Evolutionary conservation across 1,284 basidiomycete species (phyloP), one percentile per base, ranked within the genome.

Genomic region (Phlebopus sp.): DNA sequence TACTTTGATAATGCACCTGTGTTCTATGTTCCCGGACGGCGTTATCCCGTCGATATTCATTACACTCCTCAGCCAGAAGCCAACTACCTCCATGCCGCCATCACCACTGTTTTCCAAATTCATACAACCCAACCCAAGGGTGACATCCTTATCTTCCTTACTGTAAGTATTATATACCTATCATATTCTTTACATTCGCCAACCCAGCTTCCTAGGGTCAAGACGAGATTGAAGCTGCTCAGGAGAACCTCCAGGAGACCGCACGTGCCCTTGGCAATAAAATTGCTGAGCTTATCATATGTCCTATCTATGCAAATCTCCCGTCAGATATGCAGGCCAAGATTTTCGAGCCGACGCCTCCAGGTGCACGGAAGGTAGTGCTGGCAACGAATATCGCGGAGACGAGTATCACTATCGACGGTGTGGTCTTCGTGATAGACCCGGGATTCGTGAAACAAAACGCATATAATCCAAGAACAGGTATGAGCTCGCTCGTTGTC

Each of bases 251-350:
- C 38, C 87, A 92, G 64, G 96, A 99, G 71, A 99, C 97, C 1
- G 88, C 93, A 35, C 84, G 92, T 25, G 90, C 96, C 0, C 74
- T 99, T 0, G 96, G 96, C 17, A 97, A 97, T 73, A 97, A 97
- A 72, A 90, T 99, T 36, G 82, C 85, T 7, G 97, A 99, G 63
- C 78, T 99, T 45, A 86, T 99, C 49, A 81, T 99, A 44, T 97
- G 94, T 63, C 97, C 97, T 0, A 98, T 99, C 57, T 99, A 99
- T 64, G 95, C 97, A 53, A 98, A 97, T 65, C 71, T 99, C 29
- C 97, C 97, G 1, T 95, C 90, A 57, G 97, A 99, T 54, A 94
- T 98, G 94, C 97, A 99, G 68, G 90, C 94, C 30, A 97, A 97
- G 72, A 99, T 99, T 54, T 99, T 99, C 68, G 97, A 99, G 68